These are phyloP conservation scores for Oryza punctata DNA, from an alignment of 176 grass and related monocot species.

Conservation along the genomic window DNA sequence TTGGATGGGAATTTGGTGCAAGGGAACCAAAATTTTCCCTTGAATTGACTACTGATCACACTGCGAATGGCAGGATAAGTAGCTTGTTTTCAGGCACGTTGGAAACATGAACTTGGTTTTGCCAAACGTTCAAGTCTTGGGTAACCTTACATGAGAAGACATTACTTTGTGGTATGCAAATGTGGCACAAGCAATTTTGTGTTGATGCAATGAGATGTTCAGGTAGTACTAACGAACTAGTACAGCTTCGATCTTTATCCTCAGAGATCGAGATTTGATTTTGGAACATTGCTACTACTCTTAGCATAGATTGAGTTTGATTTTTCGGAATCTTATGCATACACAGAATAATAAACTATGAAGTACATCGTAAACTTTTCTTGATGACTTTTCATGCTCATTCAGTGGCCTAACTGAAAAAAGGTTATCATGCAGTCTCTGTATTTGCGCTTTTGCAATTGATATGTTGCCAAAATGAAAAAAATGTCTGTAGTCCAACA, in stretches of 20 bases:
- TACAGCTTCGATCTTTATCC: background rate
- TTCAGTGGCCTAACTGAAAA: background rate
- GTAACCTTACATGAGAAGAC: background rate
- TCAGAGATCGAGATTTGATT: background rate
- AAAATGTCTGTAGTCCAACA: background rate
- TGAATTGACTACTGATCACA: background rate
- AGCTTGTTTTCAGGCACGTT: background rate
- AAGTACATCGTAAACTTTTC: background rate
- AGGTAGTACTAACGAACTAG: background rate
- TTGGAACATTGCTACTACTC: background rate
- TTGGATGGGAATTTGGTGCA: background rate
- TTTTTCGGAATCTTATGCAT: background rate
- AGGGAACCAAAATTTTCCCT: background rate
- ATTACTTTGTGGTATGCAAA: background rate
- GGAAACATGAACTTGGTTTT: background rate
- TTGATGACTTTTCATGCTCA: background rate
- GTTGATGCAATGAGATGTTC: background rate
- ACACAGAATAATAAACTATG: background rate
- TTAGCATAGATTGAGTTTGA: background rate
- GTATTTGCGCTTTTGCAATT: background rate
- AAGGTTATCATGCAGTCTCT: background rate
- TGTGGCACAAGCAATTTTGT: background rate
- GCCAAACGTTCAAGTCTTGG: background rate
- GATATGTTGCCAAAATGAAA: background rate
- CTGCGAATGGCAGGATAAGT: background rate